These are phyloP conservation scores for Colletotrichum brevisporum DNA, from an alignment of 2,329 filamentous ascomycete species.

Conservation along the genomic window DNA sequence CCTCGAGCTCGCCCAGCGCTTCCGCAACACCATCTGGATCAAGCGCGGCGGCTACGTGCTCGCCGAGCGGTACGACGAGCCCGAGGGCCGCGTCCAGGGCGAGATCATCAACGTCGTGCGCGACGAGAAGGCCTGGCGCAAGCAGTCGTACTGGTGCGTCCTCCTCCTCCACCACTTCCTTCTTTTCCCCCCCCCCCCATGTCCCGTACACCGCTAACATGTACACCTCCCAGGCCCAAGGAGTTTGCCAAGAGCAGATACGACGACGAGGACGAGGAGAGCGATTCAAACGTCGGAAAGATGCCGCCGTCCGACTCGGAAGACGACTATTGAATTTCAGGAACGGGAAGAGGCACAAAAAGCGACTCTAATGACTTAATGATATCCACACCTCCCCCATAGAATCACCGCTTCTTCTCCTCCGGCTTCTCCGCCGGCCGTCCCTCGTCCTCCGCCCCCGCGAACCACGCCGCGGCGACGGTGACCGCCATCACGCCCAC, in stretches of 20 bases:
- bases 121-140: conserved; percentile 93
- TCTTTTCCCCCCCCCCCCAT: too few species aligned
- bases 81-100: conserved; percentile 84
- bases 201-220: conserved; percentile 1
- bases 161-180: not conserved
- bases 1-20: conserved; percentile 86
- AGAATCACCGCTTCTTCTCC: conserved; percentile 42
- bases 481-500: conserved; percentile 79
- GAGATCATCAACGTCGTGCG: conserved; percentile 95
- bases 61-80: conserved; percentile 78
- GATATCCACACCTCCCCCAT: not conserved
- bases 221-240: conserved; percentile 72
- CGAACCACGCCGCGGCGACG: conserved; percentile 74
- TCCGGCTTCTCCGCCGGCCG: conserved; percentile 42
- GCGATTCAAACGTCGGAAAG: conserved; percentile 85
- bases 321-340: conserved; percentile 63
- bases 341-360: too few species aligned
- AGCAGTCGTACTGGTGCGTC: conserved; percentile 85
- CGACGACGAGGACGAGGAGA: conserved; percentile 79
- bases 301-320: conserved; percentile 88
- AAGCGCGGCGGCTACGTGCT: conserved; percentile 90
- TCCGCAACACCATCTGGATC: conserved; percentile 95
- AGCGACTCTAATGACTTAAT: conserved; percentile 19
- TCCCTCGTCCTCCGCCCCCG: conserved; percentile 62
- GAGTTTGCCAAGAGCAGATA: conserved; percentile 79